Evolutionary conservation across 1,284 basidiomycete genomes (phyloP).

Genomic region (Megacollybia platyphylla): DNA sequence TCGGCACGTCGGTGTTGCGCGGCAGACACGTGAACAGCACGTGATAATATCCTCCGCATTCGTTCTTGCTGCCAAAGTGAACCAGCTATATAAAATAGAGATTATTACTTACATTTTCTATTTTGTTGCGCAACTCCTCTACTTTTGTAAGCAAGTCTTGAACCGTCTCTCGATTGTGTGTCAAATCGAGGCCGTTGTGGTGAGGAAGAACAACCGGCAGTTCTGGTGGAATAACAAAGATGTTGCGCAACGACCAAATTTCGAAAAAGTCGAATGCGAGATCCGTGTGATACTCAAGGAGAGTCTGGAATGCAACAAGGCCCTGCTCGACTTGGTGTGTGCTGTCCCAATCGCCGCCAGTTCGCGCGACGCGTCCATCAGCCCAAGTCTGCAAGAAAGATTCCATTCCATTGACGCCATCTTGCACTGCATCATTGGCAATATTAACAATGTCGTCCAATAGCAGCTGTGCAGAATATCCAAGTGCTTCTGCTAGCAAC

Average conservation of each 20-base stretch:
- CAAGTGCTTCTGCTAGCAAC: conserved; percentile 52
- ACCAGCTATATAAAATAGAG: background rate
- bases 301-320: conserved; percentile 63
- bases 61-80: conserved; percentile 41
- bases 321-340: conserved; percentile 63
- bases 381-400: conserved; percentile 61
- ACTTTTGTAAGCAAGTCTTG: conserved; percentile 49
- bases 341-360: conserved; percentile 37
- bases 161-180: conserved; percentile 34
- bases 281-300: conserved; percentile 67
- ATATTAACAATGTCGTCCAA: conserved; percentile 60
- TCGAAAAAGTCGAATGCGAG: conserved; percentile 74
- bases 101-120: conserved; percentile 40
- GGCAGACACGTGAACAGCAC: conserved; percentile 31
- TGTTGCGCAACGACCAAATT: conserved; percentile 66
- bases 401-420: conserved; percentile 64
- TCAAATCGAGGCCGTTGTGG: conserved; percentile 45
- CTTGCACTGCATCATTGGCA: conserved; percentile 54
- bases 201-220: conserved; percentile 60
- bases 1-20: conserved; percentile 29
- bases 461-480: conserved; percentile 55
- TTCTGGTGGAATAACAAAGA: conserved; percentile 55
- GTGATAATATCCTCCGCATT: conserved; percentile 37
- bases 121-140: conserved; percentile 37
- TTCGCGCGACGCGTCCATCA: conserved; percentile 32